Evolutionary conservation across 225 moss, liverwort and hornwort species (phyloP).

Genomic region (Thuidium tamariscinum): DNA sequence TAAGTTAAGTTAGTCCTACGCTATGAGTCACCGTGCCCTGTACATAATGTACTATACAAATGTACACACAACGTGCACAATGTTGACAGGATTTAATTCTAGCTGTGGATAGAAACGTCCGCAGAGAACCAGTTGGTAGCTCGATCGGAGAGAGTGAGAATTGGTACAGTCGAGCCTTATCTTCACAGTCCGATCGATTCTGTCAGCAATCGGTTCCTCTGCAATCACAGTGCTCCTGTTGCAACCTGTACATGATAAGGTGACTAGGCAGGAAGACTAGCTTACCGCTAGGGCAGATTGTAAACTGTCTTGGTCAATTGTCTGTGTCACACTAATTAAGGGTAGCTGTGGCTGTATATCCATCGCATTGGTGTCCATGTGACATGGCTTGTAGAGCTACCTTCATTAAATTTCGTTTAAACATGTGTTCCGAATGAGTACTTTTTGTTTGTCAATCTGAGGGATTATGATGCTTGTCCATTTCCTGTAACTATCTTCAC

Average conservation of each 20-base stretch:
- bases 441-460: not conserved
- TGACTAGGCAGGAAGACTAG: not conserved
- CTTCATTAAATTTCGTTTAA: not conserved
- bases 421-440: not conserved
- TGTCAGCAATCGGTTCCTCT: not conserved
- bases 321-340: not conserved
- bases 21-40: not conserved
- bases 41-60: not conserved
- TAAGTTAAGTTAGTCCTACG: not conserved
- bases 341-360: not conserved
- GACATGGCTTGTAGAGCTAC: not conserved
- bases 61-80: not conserved
- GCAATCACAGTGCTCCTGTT: not conserved
- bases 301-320: not conserved
- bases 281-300: not conserved
- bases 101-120: not conserved
- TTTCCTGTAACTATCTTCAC: not conserved
- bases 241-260: slow-evolving; percentile 3
- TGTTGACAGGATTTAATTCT: not conserved
- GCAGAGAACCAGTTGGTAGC: not conserved
- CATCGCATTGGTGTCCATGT: not conserved
- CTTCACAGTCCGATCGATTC: not conserved
- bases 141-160: not conserved
- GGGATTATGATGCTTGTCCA: not conserved
- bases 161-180: not conserved